A percentile compares a stretch with the other conserved stretches of the same genome.
Evolutionary conservation across 805 yeast species (phyloP).

Genomic region (Brettanomyces bruxellensis): DNA sequence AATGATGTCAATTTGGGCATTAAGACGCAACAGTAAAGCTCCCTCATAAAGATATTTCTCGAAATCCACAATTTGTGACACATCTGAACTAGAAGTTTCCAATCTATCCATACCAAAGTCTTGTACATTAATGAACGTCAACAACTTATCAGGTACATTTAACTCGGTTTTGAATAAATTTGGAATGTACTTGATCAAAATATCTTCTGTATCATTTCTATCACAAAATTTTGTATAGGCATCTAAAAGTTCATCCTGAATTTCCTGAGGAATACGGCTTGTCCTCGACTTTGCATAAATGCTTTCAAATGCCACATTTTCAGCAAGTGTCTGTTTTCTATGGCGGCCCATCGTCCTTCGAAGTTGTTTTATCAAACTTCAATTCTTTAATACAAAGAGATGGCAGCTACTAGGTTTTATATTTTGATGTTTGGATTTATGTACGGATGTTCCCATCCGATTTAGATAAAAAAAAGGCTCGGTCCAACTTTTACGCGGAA

Average conservation of each 20-base stretch:
- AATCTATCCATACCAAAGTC: constrained; percentile 28
- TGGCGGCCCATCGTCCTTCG: too few relatives aligned
- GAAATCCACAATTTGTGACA: constrained; percentile 35
- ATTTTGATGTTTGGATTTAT: not conserved
- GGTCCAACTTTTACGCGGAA: too few relatives aligned
- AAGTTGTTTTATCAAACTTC: too few relatives aligned
- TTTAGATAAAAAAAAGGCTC: too few relatives aligned
- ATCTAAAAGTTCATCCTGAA: constrained; percentile 37
- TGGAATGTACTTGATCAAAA: constrained; percentile 23
- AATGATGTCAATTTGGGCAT: constrained; percentile 23
- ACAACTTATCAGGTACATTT: constrained; percentile 21
- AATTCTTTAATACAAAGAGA: too few relatives aligned
- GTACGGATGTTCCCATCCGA: too few relatives aligned
- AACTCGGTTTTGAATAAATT: constrained; percentile 22
- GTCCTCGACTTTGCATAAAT: constrained; percentile 12
- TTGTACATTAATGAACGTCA: constrained; percentile 17
- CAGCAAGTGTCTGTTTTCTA: not conserved
- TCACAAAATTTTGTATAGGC: constrained; percentile 32
- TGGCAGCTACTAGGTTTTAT: not conserved
- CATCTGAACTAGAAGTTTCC: constrained; percentile 7
- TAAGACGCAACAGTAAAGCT: constrained; percentile 30
- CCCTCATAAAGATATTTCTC: constrained; percentile 33
- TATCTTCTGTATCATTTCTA: constrained; percentile 28
- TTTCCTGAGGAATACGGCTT: constrained; percentile 28
- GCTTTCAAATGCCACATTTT: constrained; percentile 5